Evolutionary conservation across 352 stramenopile genomes (phyloP).

Genomic region (Globisporangium irregulare): DNA sequence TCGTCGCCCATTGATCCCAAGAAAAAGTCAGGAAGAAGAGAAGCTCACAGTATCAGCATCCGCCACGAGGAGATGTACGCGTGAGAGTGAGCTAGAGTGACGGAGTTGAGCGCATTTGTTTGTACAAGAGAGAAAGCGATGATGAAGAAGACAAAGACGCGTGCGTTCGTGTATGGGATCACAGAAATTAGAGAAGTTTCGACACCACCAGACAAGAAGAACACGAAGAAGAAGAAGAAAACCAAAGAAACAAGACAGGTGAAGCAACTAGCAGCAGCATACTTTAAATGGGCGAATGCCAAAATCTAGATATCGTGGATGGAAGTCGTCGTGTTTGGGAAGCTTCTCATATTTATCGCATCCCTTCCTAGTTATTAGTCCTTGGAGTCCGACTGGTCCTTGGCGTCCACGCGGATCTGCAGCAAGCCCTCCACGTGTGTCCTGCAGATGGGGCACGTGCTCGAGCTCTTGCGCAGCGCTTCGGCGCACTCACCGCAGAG

Average conservation of each 20-base stretch:
- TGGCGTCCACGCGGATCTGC: conserved; percentile 70
- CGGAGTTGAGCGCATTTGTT: conserved; percentile 2
- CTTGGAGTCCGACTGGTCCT: conserved; percentile 28
- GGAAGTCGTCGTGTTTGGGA: neutral
- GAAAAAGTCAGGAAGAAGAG: neutral
- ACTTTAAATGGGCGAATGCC: conserved; percentile 7
- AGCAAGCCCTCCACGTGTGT: conserved; percentile 71
- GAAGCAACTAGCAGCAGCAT: conserved; percentile 1
- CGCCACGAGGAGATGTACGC: neutral
- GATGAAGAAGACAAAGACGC: neutral
- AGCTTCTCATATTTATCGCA: neutral
- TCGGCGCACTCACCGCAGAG: conserved; percentile 81
- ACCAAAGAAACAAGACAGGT: neutral
- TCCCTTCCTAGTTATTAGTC: conserved; percentile 5
- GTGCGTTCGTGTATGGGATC: neutral
- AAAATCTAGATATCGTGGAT: conserved; percentile 15
- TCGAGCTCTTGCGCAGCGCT: conserved; percentile 60
- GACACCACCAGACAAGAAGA: neutral
- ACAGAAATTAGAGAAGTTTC: conserved; percentile 10
- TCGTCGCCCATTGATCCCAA: neutral
- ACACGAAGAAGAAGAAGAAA: conserved; percentile 2
- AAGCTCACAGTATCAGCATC: neutral
- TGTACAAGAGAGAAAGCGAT: conserved; percentile 12
- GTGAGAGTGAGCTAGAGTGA: neutral
- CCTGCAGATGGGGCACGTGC: conserved; percentile 80